Evolutionary conservation across 495 filamentous ascomycete genomes (phyloP).

Genomic region (Jackrogersella minutella): DNA sequence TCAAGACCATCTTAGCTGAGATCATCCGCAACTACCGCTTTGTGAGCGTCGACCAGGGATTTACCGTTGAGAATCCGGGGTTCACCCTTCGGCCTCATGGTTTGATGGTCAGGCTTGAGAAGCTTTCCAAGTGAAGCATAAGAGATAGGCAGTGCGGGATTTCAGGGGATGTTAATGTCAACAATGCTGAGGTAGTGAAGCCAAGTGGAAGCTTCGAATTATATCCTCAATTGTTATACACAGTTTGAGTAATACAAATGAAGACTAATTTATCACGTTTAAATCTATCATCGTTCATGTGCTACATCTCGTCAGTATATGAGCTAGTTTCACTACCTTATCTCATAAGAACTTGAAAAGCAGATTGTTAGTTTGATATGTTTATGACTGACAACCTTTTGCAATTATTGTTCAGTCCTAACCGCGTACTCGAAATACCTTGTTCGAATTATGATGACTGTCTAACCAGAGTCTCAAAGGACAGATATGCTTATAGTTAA

Average conservation of each 20-base stretch:
- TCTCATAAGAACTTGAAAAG: too few species aligned
- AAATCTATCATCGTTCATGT: neutral
- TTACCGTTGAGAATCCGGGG: conserved; percentile 21
- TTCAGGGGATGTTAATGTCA: neutral
- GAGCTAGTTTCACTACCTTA: too few species aligned
- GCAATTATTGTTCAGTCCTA: too few species aligned
- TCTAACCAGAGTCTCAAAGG: too few species aligned
- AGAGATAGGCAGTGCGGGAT: neutral
- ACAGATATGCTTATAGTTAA: too few species aligned
- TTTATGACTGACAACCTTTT: too few species aligned
- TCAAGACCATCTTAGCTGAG: conserved; percentile 29
- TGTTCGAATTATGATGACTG: too few species aligned
- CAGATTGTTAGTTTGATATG: too few species aligned
- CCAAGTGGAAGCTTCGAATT: neutral
- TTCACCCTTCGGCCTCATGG: conserved; percentile 24
- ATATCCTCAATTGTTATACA: neutral
- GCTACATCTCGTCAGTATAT: too few species aligned
- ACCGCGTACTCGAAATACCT: too few species aligned
- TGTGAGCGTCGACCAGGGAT: conserved; percentile 8
- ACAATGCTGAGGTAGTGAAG: neutral
- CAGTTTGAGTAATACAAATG: neutral
- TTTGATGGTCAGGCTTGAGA: conserved; percentile 11
- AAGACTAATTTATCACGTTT: neutral
- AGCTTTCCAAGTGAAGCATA: neutral
- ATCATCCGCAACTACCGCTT: conserved; percentile 33